phyloP scores from a whole-genome alignment of 2,329 filamentous ascomycete genomes.

The Alternaria sp. region DNA sequence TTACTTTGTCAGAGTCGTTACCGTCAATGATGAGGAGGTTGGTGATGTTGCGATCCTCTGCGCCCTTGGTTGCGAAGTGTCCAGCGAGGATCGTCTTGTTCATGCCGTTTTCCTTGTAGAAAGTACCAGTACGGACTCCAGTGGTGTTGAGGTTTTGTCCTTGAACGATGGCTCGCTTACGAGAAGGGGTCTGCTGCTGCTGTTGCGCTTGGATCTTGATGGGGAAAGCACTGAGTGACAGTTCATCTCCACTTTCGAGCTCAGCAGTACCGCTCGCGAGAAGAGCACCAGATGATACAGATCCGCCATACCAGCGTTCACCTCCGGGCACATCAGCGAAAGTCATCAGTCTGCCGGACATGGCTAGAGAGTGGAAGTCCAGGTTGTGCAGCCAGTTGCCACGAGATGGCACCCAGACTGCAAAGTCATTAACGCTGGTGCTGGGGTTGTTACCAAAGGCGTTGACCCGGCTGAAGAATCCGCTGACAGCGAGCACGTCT shows the following conservation, averaged over 20 bases:
- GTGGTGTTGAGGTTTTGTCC: conserved; percentile 58
- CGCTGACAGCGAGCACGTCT: conserved; percentile 78
- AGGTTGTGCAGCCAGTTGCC: conserved; percentile 89
- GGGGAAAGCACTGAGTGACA: conserved; percentile 56
- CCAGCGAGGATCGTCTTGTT: conserved; percentile 91
- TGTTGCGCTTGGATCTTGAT: conserved; percentile 29
- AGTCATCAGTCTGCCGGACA: conserved; percentile 76
- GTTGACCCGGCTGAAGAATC: conserved; percentile 76
- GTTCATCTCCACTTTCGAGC: conserved; percentile 53
- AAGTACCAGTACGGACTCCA: conserved; percentile 79
- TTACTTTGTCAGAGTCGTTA: conserved; percentile 68
- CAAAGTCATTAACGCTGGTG: conserved; percentile 74
- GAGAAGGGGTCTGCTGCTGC: conserved; percentile 36
- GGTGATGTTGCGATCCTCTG: conserved; percentile 72
- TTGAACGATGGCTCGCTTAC: conserved; percentile 52
- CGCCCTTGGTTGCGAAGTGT: conserved; percentile 75
- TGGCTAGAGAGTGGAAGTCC: conserved; percentile 64
- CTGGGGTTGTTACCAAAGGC: conserved; percentile 69
- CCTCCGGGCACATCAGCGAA: conserved; percentile 67
- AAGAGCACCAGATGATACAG: conserved; percentile 76
- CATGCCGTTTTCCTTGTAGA: conserved; percentile 71
- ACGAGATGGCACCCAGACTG: conserved; percentile 86
- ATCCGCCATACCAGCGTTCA: conserved; percentile 79
- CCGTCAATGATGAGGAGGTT: conserved; percentile 86
- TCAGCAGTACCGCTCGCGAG: conserved; percentile 75